Conservation (phyloP, 2,329 filamentous ascomycete genomes). For the Simplicillium sp. region DNA sequence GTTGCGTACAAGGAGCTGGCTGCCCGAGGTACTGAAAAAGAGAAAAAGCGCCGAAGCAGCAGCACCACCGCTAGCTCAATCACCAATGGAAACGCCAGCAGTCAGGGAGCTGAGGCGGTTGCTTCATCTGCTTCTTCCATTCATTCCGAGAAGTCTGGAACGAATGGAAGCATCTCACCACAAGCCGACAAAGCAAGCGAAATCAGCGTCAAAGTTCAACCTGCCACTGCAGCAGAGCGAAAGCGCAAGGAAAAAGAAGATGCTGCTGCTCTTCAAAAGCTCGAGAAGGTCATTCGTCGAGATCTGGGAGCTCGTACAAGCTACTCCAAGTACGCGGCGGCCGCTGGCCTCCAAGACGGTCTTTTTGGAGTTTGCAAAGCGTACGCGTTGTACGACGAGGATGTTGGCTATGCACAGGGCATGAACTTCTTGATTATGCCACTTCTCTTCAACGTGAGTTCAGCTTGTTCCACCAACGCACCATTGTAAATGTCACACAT, state of each 20-base stretch:
- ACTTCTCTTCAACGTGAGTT: slow-evolving; percentile 76
- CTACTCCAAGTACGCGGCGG: slow-evolving; percentile 91
- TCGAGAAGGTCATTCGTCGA: slow-evolving; percentile 86
- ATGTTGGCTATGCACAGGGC: slow-evolving; percentile 91
- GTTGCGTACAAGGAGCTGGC: slow-evolving; percentile 75
- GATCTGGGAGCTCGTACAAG: slow-evolving; percentile 89
- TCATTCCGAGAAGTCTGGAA: slow-evolving; percentile 65
- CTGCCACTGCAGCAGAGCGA: slow-evolving; percentile 53
- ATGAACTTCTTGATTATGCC: slow-evolving; percentile 99
- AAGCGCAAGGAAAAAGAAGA: slow-evolving; percentile 77
- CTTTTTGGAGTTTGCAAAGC: slow-evolving; percentile 95
- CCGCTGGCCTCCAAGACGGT: slow-evolving; percentile 83
- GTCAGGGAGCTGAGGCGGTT: slow-evolving; percentile 53
- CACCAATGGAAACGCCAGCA: slow-evolving; percentile 45
- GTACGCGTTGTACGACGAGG: slow-evolving; percentile 91
- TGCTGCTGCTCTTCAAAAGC: slow-evolving; percentile 59
- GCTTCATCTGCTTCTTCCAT: slow-evolving; percentile 78
- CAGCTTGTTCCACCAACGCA: too few species aligned
- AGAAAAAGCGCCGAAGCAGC: slow-evolving; percentile 52
- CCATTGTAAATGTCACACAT: too few species aligned
- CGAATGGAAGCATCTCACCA: slow-evolving; percentile 44
- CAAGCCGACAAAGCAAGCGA: slow-evolving; percentile 55
- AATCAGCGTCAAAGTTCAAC: slow-evolving; percentile 54
- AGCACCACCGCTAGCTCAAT: slow-evolving; percentile 39
- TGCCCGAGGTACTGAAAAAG: slow-evolving; percentile 71